Evolutionary conservation across 768 basidiomycete genomes (phyloP), one percentile per base, ranked within the genome.

Genomic region (Auricularia cornea): DNA sequence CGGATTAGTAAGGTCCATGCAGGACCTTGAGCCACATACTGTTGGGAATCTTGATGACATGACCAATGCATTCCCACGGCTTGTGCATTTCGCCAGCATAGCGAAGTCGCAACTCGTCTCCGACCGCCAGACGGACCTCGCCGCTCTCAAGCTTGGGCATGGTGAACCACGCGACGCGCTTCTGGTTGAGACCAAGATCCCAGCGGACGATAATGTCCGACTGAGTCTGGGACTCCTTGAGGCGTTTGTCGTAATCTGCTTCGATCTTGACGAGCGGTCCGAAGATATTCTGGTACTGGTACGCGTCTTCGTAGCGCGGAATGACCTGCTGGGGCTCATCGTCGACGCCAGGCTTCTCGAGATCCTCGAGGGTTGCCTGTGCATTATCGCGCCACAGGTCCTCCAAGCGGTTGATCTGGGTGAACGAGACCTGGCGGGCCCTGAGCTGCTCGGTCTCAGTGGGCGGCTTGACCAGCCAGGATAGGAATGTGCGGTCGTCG

Each of bases 251-350:
- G 70, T 98, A 99, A 77, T 99, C 97, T 2, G 97, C 97, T 72
- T 99, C 97, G 68, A 99, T 98, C 79, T 99, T 99, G 75, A 99
- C 97, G 56, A 99, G 84, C 18, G 97, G 97, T 3, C 97, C 97
- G 70, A 98, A 96, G 62, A 99, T 98, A 72, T 99, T 99, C 78
- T 99, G 97, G 73, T 99, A 99, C 71, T 98, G 97, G 72, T 98
- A 99, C 54, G 97, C 97, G 73, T 99, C 97, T 72, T 98, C 96
- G 74, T 99, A 99, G 66, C 87, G 88, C 61, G 90, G 76, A 28
- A 96, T 72, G 66, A 99, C 90, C 6, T 89, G 85, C 73, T 98
- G 94, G 3, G 97, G 94, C 70, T 99, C 97, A 74, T 99, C 97
- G 70, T 99, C 97, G 1, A 98, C 91, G 5, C 95, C 94, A 0